Evolutionary conservation across 768 basidiomycete species (phyloP), one percentile per base, ranked within the genome.

Genomic region (Mycena vulgaris): DNA sequence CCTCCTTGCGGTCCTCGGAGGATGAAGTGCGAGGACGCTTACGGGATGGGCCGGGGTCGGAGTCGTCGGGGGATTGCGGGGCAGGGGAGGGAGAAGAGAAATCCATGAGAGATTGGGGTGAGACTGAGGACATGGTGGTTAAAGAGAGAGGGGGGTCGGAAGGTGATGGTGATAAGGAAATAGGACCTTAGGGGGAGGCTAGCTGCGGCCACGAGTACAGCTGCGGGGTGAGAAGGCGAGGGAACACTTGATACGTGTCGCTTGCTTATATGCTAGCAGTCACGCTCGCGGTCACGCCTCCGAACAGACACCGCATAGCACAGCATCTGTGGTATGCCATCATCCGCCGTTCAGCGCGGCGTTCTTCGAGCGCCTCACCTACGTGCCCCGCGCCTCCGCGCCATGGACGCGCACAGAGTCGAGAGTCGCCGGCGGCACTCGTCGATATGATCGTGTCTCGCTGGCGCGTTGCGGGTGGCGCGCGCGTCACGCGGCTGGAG

Each of bases 1-100:
- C 94, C 79, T 95, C 95, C 75, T 90, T 93, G 80, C 93, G 93
- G 76, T 95, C 93, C 70, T 95, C 94, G 0, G 92, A 83, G 8
- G 89, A 84, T 28, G 86, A 53, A 13, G 91, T 86, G 75, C 94
- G 91, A 37, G 89, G 79, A 31, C 94, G 93, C 78, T 95, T 95
- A 74, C 93, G 91, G 31, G 93, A 87, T 17, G 91, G 89, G 33
- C 86, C 86, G 11, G 83, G 69, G 21, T 79, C 73, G 6, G 75
- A 71, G 48, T 71, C 72, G 55, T 72, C 48, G 47, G 47, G 68
- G 56, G 76, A 61, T 58, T 76, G 70, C 47, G 76, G 64, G 11
- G 77, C 64, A 23, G 77, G 74, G 30, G 80, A 74, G 30, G 79
- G 75, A 30, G 80, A 78, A 21, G 74, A 68, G 56, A 55, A 42